phyloP scores from a whole-genome alignment of 345 rosid genomes.

The Populus deltoides region DNA sequence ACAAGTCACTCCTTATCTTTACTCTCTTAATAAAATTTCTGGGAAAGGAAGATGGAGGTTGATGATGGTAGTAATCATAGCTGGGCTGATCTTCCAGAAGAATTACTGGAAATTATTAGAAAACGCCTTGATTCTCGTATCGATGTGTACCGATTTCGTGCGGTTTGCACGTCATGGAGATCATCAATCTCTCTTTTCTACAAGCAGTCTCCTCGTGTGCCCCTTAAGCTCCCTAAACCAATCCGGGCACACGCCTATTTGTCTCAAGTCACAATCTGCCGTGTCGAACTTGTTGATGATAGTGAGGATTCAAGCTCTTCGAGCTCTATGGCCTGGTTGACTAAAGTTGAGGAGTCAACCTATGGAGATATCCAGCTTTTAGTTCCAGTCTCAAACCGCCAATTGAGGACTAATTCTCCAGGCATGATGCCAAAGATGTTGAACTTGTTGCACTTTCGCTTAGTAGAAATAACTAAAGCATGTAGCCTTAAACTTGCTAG shows the following conservation, averaged over 20 bases:
- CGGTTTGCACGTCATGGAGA: constrained; percentile 17
- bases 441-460: constrained; percentile 13
- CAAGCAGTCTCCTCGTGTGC: neutral
- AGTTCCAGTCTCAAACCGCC: constrained; percentile 16
- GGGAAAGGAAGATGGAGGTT: too few relatives aligned
- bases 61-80: too few relatives aligned
- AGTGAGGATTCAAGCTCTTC: neutral
- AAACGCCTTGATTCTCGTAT: constrained; percentile 2
- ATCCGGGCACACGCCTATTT: neutral
- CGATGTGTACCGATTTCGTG: constrained; percentile 14
- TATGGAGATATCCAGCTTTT: constrained; percentile 15
- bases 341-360: constrained; percentile 15
- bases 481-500: neutral
- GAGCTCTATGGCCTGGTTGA: constrained; percentile 2
- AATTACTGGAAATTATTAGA: constrained; percentile 14
- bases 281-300: neutral
- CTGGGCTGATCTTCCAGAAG: constrained; percentile 20
- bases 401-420: neutral
- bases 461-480: constrained; percentile 2
- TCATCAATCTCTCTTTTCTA: neutral
- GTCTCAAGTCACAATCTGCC: constrained; percentile 5
- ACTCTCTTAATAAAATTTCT: too few relatives aligned
- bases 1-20: too few relatives aligned
- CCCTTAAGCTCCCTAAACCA: constrained; percentile 9
- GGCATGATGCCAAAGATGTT: neutral